Conservation (phyloP, 1,139 yeast genomes). For the Blastobotrys ciferrii region DNA sequence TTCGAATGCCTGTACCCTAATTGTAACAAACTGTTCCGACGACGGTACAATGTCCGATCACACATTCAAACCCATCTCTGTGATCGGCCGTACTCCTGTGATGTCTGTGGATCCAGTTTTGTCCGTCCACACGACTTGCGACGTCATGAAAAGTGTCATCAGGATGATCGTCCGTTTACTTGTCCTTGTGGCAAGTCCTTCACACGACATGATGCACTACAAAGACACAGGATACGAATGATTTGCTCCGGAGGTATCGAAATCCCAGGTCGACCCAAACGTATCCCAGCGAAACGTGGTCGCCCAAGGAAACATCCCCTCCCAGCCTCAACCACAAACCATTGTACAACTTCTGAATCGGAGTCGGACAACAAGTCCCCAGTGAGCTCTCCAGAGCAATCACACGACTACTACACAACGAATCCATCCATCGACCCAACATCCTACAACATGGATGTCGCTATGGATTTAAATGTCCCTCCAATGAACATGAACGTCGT, state of each 20-base stretch:
- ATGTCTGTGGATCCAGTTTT: slow-evolving; percentile 58
- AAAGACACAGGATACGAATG: slow-evolving; percentile 73
- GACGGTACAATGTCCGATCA: slow-evolving; percentile 92
- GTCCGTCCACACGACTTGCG: slow-evolving; percentile 91
- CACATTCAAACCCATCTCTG: slow-evolving; percentile 96
- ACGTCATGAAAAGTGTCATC: slow-evolving; percentile 86
- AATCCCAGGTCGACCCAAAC: slow-evolving; percentile 36
- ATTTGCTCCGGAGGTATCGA: slow-evolving; percentile 72
- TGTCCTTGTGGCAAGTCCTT: slow-evolving; percentile 95
- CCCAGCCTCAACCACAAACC: slow-evolving; percentile 7
- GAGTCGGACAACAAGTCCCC: slow-evolving; percentile 24
- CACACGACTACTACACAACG: slow-evolving; percentile 18
- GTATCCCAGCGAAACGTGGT: slow-evolving; percentile 33
- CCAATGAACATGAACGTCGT: slow-evolving; percentile 7
- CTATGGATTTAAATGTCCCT: slow-evolving; percentile 1
- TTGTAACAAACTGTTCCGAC: slow-evolving; percentile 81
- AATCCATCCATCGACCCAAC: slow-evolving; percentile 8
- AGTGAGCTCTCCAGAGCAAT: slow-evolving; percentile 25
- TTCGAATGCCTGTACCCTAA: slow-evolving; percentile 74
- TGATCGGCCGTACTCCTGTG: slow-evolving; percentile 81
- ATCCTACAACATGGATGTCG: background rate
- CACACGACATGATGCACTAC: slow-evolving; percentile 84
- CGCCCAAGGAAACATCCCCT: slow-evolving; percentile 31
- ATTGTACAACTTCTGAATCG: slow-evolving; percentile 21
- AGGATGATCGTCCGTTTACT: slow-evolving; percentile 59